Evolutionary conservation across 306 rosid species (phyloP).

Genomic region (Rosa lucieae): DNA sequence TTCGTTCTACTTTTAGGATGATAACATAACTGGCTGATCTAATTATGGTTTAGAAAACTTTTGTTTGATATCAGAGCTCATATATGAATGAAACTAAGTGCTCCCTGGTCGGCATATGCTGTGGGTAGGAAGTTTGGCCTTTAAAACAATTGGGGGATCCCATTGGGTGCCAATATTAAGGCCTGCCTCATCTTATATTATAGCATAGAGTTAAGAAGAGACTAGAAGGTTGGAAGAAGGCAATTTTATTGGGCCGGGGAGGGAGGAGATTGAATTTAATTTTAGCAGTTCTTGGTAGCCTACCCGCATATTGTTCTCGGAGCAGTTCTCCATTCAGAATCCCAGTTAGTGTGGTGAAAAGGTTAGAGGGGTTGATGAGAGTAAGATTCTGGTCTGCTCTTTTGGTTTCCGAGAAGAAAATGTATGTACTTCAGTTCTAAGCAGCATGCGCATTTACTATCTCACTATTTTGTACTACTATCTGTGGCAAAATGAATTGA

Average conservation of each 20-base stretch:
- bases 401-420: background rate
- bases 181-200: background rate
- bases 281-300: background rate
- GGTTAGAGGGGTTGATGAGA: background rate
- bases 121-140: background rate
- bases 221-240: background rate
- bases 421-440: background rate
- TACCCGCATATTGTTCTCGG: background rate
- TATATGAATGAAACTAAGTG: background rate
- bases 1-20: background rate
- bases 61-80: background rate
- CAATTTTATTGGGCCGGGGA: background rate
- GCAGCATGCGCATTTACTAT: background rate
- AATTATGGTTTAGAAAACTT: background rate
- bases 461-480: background rate
- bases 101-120: background rate
- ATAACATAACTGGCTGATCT: background rate
- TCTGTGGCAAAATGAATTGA: background rate
- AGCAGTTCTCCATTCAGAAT: background rate
- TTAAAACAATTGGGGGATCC: background rate
- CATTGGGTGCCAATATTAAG: background rate
- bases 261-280: background rate
- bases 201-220: background rate
- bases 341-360: background rate
- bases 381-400: background rate